A percentile compares a stretch with the other conserved stretches of the same genome.
These are phyloP conservation scores for Aureobasidium sp. DNA, from an alignment of 2,329 filamentous ascomycete genomes.

Conservation along the genomic window DNA sequence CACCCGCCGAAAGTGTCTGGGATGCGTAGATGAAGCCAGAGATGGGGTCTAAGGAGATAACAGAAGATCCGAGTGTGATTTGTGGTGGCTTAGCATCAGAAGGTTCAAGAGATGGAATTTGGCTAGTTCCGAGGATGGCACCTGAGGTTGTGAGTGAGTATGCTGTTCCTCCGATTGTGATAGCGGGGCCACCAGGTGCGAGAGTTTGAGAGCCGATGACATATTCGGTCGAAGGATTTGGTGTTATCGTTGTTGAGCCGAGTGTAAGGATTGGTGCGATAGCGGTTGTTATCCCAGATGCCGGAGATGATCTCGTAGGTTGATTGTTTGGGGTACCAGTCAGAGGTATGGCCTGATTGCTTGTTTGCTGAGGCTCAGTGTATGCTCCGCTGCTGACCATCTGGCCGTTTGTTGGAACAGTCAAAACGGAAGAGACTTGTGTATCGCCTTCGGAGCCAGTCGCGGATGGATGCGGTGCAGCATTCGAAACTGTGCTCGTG, in stretches of 20 bases:
- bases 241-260: background rate
- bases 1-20: conserved; percentile 10
- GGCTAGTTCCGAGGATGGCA: background rate
- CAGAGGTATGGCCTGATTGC: background rate
- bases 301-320: background rate
- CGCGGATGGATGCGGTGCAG: too few species aligned
- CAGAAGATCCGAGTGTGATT: background rate
- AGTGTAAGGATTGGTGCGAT: background rate
- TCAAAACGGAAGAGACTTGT: background rate
- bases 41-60: background rate
- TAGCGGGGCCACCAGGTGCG: conserved; percentile 8
- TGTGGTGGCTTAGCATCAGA: too few species aligned
- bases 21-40: background rate
- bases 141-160: background rate
- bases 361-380: background rate
- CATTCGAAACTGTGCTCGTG: background rate
- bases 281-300: background rate
- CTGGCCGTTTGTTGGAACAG: background rate
- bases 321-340: background rate
- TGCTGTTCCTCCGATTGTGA: background rate
- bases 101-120: too few species aligned
- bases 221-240: background rate
- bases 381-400: background rate
- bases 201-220: conserved; percentile 14
- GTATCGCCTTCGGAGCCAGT: background rate